Evolutionary conservation across 257 asterid species (phyloP), one percentile per base, ranked within the genome.

Genomic region (Jasminum sambac): DNA sequence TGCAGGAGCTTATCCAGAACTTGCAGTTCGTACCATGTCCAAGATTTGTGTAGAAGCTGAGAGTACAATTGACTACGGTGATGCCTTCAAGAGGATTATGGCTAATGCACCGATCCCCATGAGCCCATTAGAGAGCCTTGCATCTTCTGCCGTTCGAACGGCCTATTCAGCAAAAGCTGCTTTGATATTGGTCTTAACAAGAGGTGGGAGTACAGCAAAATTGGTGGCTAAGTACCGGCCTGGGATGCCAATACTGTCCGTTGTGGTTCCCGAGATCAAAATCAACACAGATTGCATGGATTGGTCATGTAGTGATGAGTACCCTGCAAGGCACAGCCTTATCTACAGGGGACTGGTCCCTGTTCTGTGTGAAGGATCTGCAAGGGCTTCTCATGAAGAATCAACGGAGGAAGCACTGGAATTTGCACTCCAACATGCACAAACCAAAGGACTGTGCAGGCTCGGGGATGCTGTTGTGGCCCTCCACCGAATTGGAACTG

Each of bases 161-260:
- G 84, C 84, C 12, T 73, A 79, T 78, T 76, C 84, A 0, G 59
- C 84, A 0, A 82, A 38, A 71, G 78, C 84, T 6, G 74, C 86
- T 67, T 84, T 79, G 8, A 82, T 82, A 17, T 66, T 79, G 77
- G 86, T 82, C 67, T 72, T 82, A 41, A 82, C 84, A 4, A 63
- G 86, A 48, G 84, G 86, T 66, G 86, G 86, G 70, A 82, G 86
- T 52, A 82, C 82, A 1, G 86, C 84, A 23, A 82, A 82, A 75
- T 79, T 82, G 71, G 86, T 82, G 37, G 86, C 86, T 25, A 82
- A 82, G 40, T 82, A 82, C 84, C 67, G 86, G 78, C 84, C 86
- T 0, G 84, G 84, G 6, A 78, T 76, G 82, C 86, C 86, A 5
- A 73, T 76, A 76, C 38, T 82, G 74, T 79, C 84, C 5, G 82